phyloP scores from a whole-genome alignment of 768 basidiomycete species.

The Boletus sp. region DNA sequence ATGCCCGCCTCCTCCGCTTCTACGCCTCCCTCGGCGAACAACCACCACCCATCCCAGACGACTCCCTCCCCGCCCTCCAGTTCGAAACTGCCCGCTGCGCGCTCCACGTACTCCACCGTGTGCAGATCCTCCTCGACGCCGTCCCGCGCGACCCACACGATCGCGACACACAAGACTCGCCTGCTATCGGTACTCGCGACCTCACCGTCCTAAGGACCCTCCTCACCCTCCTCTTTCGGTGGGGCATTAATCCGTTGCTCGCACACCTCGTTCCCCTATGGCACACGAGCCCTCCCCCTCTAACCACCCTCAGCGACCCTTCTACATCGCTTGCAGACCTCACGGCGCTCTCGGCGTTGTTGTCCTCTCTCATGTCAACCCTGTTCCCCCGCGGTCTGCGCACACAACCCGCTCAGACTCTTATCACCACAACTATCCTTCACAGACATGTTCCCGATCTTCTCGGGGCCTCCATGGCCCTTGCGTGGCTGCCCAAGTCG shows the following conservation, averaged over 20 bases:
- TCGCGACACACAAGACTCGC: not conserved
- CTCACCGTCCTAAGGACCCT: constrained; percentile 59
- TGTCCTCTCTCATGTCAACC: constrained; percentile 43
- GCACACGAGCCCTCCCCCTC: constrained; percentile 23
- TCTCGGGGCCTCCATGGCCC: constrained; percentile 53
- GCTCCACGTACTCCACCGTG: constrained; percentile 43
- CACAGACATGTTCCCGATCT: constrained; percentile 57
- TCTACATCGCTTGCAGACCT: constrained; percentile 42
- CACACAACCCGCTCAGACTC: constrained; percentile 50
- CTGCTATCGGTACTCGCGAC: constrained; percentile 63
- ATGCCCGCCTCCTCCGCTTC: constrained; percentile 10
- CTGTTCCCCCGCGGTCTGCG: constrained; percentile 53
- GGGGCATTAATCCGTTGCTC: constrained; percentile 61
- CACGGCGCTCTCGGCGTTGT: constrained; percentile 39
- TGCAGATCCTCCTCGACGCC: constrained; percentile 43
- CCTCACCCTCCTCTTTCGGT: constrained; percentile 65
- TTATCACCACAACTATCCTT: constrained; percentile 57
- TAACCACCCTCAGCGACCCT: constrained; percentile 13
- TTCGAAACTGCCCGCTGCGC: constrained; percentile 55
- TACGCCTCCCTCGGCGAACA: constrained; percentile 13
- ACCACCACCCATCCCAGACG: constrained; percentile 1
- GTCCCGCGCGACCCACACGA: not conserved
- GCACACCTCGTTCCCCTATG: constrained; percentile 39
- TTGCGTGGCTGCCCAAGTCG: constrained; percentile 73
- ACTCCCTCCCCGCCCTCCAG: constrained; percentile 43